phyloP scores from a whole-genome alignment of 164 flowering plant species.

The Warburgia ugandensis region DNA sequence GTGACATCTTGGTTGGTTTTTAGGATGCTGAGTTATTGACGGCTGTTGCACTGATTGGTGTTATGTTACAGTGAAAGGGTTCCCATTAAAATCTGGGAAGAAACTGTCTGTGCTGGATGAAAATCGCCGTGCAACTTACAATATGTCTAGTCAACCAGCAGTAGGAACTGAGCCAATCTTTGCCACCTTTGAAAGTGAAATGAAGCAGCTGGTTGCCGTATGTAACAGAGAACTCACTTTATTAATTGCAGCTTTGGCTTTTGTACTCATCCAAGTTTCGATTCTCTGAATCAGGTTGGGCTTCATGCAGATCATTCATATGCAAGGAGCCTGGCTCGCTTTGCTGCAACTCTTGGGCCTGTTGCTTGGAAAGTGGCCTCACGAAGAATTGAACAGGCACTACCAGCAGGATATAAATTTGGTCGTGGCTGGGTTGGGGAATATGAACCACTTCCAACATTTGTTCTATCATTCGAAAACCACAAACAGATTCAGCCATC shows the following conservation, averaged over 20 bases:
- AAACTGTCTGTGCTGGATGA: constrained; percentile 52
- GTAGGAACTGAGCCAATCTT: constrained; percentile 45
- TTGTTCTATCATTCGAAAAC: constrained; percentile 46
- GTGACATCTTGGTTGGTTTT: not conserved
- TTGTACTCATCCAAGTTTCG: constrained; percentile 10
- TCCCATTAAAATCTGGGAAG: constrained; percentile 47
- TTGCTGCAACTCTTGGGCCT: constrained; percentile 89
- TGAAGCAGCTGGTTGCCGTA: constrained; percentile 80
- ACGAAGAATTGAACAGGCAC: constrained; percentile 59
- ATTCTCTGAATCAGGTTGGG: constrained; percentile 63
- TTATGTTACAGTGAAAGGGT: constrained; percentile 48
- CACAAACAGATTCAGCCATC: constrained; percentile 24
- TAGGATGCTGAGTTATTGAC: not conserved
- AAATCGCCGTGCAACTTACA: constrained; percentile 72
- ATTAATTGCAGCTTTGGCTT: not conserved
- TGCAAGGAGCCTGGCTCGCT: constrained; percentile 89
- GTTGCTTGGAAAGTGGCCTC: constrained; percentile 90
- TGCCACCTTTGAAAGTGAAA: constrained; percentile 67
- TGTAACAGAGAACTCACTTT: constrained; percentile 18
- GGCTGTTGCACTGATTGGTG: constrained; percentile 12
- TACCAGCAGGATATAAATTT: constrained; percentile 62
- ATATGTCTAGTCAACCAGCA: constrained; percentile 34
- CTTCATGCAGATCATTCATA: constrained; percentile 77
- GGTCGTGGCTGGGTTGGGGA: constrained; percentile 99
- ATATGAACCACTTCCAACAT: constrained; percentile 72